Evolutionary conservation across 495 filamentous ascomycete species (phyloP), one percentile per base, ranked within the genome.

Genomic region (Geoglossum glabrum): DNA sequence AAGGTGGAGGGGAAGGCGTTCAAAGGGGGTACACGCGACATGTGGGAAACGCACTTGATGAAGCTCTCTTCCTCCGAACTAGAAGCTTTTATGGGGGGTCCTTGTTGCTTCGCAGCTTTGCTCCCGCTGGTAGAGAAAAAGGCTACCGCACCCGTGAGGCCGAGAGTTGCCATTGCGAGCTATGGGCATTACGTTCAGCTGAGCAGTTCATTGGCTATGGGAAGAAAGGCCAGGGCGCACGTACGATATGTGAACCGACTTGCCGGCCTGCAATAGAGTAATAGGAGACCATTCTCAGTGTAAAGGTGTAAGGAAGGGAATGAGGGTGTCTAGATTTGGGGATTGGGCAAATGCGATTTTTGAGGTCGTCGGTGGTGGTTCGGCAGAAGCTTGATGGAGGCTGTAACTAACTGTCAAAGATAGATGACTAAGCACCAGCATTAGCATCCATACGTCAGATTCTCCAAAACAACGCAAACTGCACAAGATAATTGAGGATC

Each of bases 1-100:
- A 11, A 34, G 31, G 31, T 5, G 31, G 11, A 11, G 11, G 31
- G 11, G 31, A 11, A 11, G 31, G 4, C 11, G 4, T 11, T 34
- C 5, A 4, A 34, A 40, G n/a, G 9, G 55, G 27, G 10, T 54
- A 54, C 54, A 46, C 58, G 58, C 17, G 11, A 3, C 21, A 13
- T 45, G 36, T 62, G 10, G 46, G 26, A 11, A 25, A 71, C 85
- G 69, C 80, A 97, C 90, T 94, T 87, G 76, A 98, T 92, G 74
- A 96, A 98, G 64, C 83, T 82, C 75, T 93, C 89, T 79, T 98
- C 90, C 67, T 96, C 90, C 67, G 87, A 83, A 73, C 81, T 90
- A 59, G 74, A 73, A 47, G 90, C 89, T 70, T 90, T 84, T 76
- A 52, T 52, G 5, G 49, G 49, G 1, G 66, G 56, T 68, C 66